Evolutionary conservation across 202 grass and related monocot species (phyloP).

Genomic region (Zoysia matrella): DNA sequence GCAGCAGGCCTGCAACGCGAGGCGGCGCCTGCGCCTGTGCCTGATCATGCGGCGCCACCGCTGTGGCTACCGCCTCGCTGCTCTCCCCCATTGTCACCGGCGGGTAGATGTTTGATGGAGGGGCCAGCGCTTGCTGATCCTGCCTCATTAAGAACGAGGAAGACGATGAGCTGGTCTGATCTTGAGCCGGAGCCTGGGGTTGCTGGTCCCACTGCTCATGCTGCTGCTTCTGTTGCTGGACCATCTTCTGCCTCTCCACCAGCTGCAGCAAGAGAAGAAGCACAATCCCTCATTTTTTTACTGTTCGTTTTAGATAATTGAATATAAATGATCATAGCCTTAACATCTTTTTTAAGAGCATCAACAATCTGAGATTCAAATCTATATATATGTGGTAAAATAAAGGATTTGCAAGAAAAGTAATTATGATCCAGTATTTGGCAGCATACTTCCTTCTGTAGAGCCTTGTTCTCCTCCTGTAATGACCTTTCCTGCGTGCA

Average conservation of each 20-base stretch:
- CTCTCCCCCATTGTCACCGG: constrained; percentile 42
- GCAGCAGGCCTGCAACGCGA: constrained; percentile 44
- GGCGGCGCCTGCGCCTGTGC: constrained; percentile 26
- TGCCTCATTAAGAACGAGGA: constrained; percentile 55
- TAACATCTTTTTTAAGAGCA: background rate
- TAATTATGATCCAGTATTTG: constrained; percentile 1
- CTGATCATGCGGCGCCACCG: background rate
- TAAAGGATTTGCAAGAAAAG: background rate
- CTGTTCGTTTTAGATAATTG: background rate
- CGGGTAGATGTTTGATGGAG: constrained; percentile 49
- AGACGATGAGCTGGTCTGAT: constrained; percentile 48
- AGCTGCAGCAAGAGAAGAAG: constrained; percentile 53
- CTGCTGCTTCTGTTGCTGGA: constrained; percentile 32
- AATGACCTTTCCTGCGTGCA: constrained; percentile 65
- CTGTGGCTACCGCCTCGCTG: background rate
- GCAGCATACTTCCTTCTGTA: constrained; percentile 70
- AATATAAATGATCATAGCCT: background rate
- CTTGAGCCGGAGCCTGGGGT: constrained; percentile 26
- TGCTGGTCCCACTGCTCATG: constrained; percentile 49
- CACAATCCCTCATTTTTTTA: background rate
- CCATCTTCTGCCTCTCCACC: constrained; percentile 49
- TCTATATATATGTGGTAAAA: background rate
- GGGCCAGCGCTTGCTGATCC: constrained; percentile 39
- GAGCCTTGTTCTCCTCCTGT: constrained; percentile 69
- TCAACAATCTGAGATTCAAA: background rate